Evolutionary conservation across 805 yeast species (phyloP), one percentile per base, ranked within the genome.

Genomic region (Barnettozyma pratensis): DNA sequence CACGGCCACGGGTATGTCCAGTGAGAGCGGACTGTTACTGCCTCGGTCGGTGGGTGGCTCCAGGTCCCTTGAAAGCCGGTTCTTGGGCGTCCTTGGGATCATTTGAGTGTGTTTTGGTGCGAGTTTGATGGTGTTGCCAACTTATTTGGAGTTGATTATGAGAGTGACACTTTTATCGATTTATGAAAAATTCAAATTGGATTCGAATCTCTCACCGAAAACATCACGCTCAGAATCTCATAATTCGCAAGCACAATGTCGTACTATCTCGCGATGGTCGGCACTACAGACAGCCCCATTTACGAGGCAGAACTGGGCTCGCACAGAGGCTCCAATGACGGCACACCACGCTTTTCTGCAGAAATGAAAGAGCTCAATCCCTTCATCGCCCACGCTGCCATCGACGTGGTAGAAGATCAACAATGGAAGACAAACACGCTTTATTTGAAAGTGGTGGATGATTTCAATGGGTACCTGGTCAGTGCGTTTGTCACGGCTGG

Each of bases 401-500:
- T 94, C 36, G 99, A 94, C 64, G 74, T 94, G n/a, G 81, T 94
- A 0, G 97, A 94, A 54, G 96, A 91, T 58, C 67, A 81, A 3
- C 97, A 90, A 62, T 90, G 96, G 92, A 77, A 79, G 42, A 73
- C 79, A 8, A 79, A 74, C 53, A 72, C 76, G 40, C 72, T 85
- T 53, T 84, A 86, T 60, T 69, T 90, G 53, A 91, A 92, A 41
- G 79, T 79, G 41, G 79, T 92, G 19, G 99, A 94, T 67, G 81
- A 83, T 36, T 92, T 89, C 65, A 88, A 91, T 64, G 95, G 94
- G 5, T 80, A 82, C 55, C 70, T 75, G 42, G 79, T 92, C n/a
- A 86, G 89, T 47, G 95, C 92, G 4, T 94, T 81, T 62, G 75
- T 92, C 38, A 88, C 97, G 0, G 90, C 90, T 45, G 92, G 97